These are phyloP conservation scores for Infundibulicybe gibba DNA, from an alignment of 768 basidiomycete species.

Conservation along the genomic window DNA sequence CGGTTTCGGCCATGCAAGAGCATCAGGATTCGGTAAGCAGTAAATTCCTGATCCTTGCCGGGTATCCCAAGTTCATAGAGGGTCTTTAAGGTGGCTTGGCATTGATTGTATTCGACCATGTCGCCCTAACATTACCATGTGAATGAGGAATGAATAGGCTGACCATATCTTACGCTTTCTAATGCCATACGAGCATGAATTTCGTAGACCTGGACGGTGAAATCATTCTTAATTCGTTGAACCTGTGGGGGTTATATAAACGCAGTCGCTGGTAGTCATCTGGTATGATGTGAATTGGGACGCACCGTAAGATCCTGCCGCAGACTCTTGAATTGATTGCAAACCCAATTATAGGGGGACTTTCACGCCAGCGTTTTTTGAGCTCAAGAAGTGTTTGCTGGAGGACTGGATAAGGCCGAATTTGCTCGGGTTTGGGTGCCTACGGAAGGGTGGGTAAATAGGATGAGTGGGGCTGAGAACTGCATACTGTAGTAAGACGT, in stretches of 20 bases:
- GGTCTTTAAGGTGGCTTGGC: conserved; percentile 84
- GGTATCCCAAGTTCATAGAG: conserved; percentile 93
- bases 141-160: conserved; percentile 2
- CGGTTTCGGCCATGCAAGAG: conserved; percentile 90
- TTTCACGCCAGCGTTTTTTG: conserved; percentile 88
- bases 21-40: conserved; percentile 97
- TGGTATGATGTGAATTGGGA: conserved; percentile 19
- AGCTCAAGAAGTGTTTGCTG: conserved; percentile 83
- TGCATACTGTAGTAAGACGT: conserved; percentile 79
- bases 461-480: neutral
- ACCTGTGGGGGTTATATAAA: conserved; percentile 52
- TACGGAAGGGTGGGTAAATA: conserved; percentile 25
- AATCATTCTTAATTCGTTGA: conserved; percentile 97
- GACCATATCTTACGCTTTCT: conserved; percentile 59
- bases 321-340: conserved; percentile 96
- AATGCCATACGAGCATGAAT: conserved; percentile 97
- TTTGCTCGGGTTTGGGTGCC: conserved; percentile 94
- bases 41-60: conserved; percentile 93
- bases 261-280: conserved; percentile 8
- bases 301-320: conserved; percentile 96
- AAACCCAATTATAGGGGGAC: conserved; percentile 80
- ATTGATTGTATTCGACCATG: conserved; percentile 99
- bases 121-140: conserved; percentile 60
- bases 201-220: conserved; percentile 96
- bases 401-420: conserved; percentile 84